Evolutionary conservation across 306 rosid species (phyloP).

Genomic region (Canavalia ensiformis): DNA sequence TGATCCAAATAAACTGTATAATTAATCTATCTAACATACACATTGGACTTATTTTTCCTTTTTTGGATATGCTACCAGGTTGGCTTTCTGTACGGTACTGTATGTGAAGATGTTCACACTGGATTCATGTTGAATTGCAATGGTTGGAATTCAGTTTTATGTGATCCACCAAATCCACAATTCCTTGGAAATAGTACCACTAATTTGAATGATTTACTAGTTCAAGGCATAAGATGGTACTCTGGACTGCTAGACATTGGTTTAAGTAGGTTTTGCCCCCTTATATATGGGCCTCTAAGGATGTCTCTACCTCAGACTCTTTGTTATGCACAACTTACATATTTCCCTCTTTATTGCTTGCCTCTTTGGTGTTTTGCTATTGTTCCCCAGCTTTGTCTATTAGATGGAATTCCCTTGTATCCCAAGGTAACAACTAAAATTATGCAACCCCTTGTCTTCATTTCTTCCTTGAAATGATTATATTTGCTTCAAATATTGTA

Average conservation of each 20-base stretch:
- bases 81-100: slow-evolving; percentile 65
- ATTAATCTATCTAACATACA: not conserved
- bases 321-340: slow-evolving; percentile 59
- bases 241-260: slow-evolving; percentile 66
- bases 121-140: slow-evolving; percentile 67
- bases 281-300: slow-evolving; percentile 56
- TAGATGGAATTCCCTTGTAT: slow-evolving; percentile 59
- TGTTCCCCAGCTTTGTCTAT: slow-evolving; percentile 68
- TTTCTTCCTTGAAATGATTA: not conserved
- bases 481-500: slow-evolving; percentile 18
- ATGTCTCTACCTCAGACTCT: slow-evolving; percentile 60
- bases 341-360: slow-evolving; percentile 52
- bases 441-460: not conserved
- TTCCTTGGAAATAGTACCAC: slow-evolving; percentile 66
- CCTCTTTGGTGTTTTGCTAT: slow-evolving; percentile 69
- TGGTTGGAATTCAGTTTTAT: slow-evolving; percentile 72
- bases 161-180: slow-evolving; percentile 62
- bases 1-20: not conserved
- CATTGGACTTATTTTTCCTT: not conserved
- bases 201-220: slow-evolving; percentile 60
- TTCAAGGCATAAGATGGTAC: slow-evolving; percentile 69
- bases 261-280: slow-evolving; percentile 67
- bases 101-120: slow-evolving; percentile 68
- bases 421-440: slow-evolving; percentile 61
- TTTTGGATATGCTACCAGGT: slow-evolving; percentile 49